Conservation (phyloP, 345 rosid species). For the Citrus glauca region DNA sequence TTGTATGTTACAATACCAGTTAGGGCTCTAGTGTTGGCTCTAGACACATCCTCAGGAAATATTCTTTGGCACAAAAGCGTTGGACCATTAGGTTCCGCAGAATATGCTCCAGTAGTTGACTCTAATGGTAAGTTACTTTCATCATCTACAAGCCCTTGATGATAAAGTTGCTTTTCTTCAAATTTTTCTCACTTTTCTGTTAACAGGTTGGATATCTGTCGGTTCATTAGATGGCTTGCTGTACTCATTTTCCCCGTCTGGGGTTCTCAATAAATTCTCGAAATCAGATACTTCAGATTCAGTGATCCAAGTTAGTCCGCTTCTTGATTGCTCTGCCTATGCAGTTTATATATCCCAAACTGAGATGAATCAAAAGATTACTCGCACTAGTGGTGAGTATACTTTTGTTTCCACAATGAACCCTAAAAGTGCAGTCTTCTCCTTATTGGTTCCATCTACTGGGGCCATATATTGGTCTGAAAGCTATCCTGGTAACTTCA, state of each 20-base stretch:
- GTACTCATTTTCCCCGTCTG: slow-evolving; percentile 75
- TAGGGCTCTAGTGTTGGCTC: slow-evolving; percentile 50
- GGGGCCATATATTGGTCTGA: slow-evolving; percentile 74
- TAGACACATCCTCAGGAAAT: slow-evolving; percentile 64
- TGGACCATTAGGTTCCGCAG: slow-evolving; percentile 58
- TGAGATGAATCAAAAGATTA: slow-evolving; percentile 50
- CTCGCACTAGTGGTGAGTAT: slow-evolving; percentile 29
- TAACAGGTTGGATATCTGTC: slow-evolving; percentile 70
- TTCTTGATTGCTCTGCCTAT: slow-evolving; percentile 71
- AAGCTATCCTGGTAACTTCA: slow-evolving; percentile 55
- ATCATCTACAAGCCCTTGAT: not conserved
- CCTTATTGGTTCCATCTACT: slow-evolving; percentile 67
- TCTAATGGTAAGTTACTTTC: slow-evolving; percentile 46
- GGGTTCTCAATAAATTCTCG: slow-evolving; percentile 49
- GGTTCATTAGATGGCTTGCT: slow-evolving; percentile 83
- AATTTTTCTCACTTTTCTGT: not conserved
- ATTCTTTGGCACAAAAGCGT: slow-evolving; percentile 59
- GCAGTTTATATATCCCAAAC: slow-evolving; percentile 68
- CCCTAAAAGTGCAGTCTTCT: slow-evolving; percentile 51
- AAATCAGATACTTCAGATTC: slow-evolving; percentile 33
- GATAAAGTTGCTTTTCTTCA: not conserved
- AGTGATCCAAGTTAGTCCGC: slow-evolving; percentile 55
- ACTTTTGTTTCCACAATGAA: slow-evolving; percentile 54
- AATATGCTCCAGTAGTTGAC: slow-evolving; percentile 53
- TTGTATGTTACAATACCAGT: slow-evolving; percentile 56